These are phyloP conservation scores for Microcyclosporella mali DNA, from an alignment of 2,329 filamentous ascomycete genomes.

Conservation along the genomic window DNA sequence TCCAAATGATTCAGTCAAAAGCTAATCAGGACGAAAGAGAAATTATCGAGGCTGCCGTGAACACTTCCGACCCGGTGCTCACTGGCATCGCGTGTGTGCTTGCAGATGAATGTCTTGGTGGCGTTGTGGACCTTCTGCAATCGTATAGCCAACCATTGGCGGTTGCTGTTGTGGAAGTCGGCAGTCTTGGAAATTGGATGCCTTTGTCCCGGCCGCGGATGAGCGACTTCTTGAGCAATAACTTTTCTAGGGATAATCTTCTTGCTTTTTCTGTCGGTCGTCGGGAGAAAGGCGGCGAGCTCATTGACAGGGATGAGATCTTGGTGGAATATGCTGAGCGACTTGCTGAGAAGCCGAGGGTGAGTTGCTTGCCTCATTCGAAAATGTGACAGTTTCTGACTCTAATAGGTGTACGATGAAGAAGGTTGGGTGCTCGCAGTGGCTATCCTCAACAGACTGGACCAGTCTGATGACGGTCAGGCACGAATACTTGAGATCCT, in stretches of 20 bases:
- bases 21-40: no score
- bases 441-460: constrained; percentile 72
- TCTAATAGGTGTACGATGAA: constrained; percentile 25
- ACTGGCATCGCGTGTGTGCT: constrained; percentile 76
- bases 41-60: constrained; percentile 47
- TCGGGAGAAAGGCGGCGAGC: constrained; percentile 50
- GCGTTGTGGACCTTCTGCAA: constrained; percentile 66
- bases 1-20: constrained; percentile 32
- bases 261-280: constrained; percentile 67
- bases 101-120: constrained; percentile 68
- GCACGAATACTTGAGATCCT: constrained; percentile 69
- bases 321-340: constrained; percentile 70
- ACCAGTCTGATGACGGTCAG: constrained; percentile 64
- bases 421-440: constrained; percentile 88
- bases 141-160: constrained; percentile 76
- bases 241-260: constrained; percentile 75
- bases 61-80: constrained; percentile 68
- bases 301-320: constrained; percentile 78
- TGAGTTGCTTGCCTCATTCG: constrained; percentile 1
- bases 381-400: constrained; percentile 28
- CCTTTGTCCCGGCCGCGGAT: constrained; percentile 50
- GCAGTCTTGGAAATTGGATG: constrained; percentile 77
- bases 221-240: constrained; percentile 50
- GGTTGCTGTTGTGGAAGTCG: constrained; percentile 73
- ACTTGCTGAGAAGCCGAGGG: constrained; percentile 38